Evolutionary conservation across 2,329 filamentous ascomycete genomes (phyloP), one percentile per base, ranked within the genome.

Genomic region (Rhinocladiella mackenziei): DNA sequence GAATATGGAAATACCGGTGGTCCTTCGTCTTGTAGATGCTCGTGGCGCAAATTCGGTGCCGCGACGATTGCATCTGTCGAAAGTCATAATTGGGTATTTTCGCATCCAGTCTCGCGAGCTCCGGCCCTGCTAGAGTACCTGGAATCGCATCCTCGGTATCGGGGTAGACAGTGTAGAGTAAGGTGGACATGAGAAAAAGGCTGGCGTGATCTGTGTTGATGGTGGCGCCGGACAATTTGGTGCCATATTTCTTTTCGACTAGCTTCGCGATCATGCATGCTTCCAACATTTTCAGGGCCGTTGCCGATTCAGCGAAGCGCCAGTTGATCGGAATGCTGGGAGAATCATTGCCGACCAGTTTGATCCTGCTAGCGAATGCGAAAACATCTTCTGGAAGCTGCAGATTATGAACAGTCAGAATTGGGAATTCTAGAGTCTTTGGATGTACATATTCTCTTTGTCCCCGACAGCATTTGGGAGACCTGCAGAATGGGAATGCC

Each of bases 291-390:
- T 76, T 75, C 22, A 76, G 50, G 1, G 71, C 61, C 0, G 73
- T 65, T 1, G 74, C 68, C 38, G 71, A 74, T 54, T 78, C 75
- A 1, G 75, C 73, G 38, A 77, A 75, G 2, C 74, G 65, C 74
- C 76, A 78, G 40, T 75, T 76, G 56, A 78, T 72, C 0, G 74
- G 73, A 5, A 77, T 65, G 32, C 62, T 70, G 0, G 74, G 74
- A 19, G 58, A 56, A 17, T 63, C 54, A 11, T 55, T 61, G 3
- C 74, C 74, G 4, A 11, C 13, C 6, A 39, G 22, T 11, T 17
- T 4, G 11, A 39, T 18, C 17, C 4, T 13, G n/a, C 5, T 15
- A 11, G 5, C 31, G 10, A 17, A 13, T 13, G 5, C n/a, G n/a
- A 17, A 33, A 17, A 10, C 13, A 13, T 33, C 31, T 15, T 33